These are phyloP conservation scores for Xylaria longipes DNA, from an alignment of 495 filamentous ascomycete genomes.

Conservation along the genomic window DNA sequence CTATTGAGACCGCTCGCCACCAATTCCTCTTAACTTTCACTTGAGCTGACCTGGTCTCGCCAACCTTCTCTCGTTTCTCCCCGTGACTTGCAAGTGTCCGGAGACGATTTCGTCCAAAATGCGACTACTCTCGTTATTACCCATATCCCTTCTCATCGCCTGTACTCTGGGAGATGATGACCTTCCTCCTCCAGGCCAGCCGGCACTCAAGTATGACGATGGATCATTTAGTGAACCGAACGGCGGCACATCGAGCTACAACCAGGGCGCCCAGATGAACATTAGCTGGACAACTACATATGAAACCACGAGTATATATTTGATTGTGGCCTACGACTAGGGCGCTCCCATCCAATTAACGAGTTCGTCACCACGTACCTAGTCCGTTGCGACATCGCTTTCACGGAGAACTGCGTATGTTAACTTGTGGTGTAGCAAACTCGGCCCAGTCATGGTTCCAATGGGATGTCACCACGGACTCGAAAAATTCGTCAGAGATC, in stretches of 20 bases:
- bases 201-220: slow-evolving; percentile 30
- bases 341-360: slow-evolving; percentile 29
- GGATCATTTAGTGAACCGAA: slow-evolving; percentile 32
- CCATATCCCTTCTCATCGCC: slow-evolving; percentile 29
- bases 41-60: slow-evolving; percentile 1
- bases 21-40: neutral
- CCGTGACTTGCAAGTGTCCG: neutral
- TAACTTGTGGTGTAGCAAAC: slow-evolving; percentile 28
- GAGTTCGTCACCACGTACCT: slow-evolving; percentile 24
- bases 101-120: slow-evolving; percentile 23
- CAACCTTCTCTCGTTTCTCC: neutral
- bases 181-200: slow-evolving; percentile 31
- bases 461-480: slow-evolving; percentile 32
- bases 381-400: neutral
- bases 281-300: slow-evolving; percentile 36
- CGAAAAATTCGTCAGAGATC: slow-evolving; percentile 33
- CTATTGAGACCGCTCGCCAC: slow-evolving; percentile 3
- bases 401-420: neutral
- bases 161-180: slow-evolving; percentile 28
- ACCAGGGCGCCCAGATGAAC: slow-evolving; percentile 30
- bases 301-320: slow-evolving; percentile 37
- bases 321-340: slow-evolving; percentile 32
- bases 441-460: slow-evolving; percentile 32
- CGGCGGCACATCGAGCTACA: slow-evolving; percentile 29
- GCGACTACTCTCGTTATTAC: slow-evolving; percentile 29